phyloP scores from a whole-genome alignment of 176 grass and related monocot genomes.

The Secale cereale region DNA sequence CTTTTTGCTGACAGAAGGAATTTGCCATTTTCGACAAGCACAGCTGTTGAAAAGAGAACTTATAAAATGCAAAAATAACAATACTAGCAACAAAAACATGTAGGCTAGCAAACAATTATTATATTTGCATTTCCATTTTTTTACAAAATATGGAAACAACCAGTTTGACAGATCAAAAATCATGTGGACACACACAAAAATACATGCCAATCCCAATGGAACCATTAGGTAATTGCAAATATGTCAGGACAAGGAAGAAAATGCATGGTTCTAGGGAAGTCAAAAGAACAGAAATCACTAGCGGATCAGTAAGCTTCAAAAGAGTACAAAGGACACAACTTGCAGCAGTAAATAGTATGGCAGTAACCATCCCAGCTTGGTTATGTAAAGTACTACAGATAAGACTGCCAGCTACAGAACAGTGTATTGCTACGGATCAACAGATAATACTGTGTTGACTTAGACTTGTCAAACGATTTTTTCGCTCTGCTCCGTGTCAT shows the following conservation, averaged over 20 bases:
- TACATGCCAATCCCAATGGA: neutral
- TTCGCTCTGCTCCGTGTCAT: neutral
- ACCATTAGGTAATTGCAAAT: neutral
- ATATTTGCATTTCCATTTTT: neutral
- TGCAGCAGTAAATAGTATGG: neutral
- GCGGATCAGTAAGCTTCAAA: neutral
- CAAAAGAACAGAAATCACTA: conserved; percentile 1
- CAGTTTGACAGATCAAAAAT: conserved; percentile 1
- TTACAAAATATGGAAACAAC: neutral
- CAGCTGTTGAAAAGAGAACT: conserved; percentile 40
- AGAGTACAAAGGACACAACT: neutral
- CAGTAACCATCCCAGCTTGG: neutral
- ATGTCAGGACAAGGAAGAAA: neutral
- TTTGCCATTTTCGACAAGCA: conserved; percentile 78
- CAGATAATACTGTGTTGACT: neutral
- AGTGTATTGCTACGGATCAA: neutral
- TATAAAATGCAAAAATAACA: conserved; percentile 19
- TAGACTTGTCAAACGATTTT: neutral
- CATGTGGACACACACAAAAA: neutral
- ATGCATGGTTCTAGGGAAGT: neutral
- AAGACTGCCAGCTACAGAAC: neutral
- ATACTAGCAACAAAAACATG: neutral
- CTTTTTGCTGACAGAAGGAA: conserved; percentile 94
- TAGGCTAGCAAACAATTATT: neutral
- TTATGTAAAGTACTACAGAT: neutral